These are phyloP conservation scores for Stagonosporopsis vannaccii DNA, from an alignment of 2,329 filamentous ascomycete species.

Conservation along the genomic window DNA sequence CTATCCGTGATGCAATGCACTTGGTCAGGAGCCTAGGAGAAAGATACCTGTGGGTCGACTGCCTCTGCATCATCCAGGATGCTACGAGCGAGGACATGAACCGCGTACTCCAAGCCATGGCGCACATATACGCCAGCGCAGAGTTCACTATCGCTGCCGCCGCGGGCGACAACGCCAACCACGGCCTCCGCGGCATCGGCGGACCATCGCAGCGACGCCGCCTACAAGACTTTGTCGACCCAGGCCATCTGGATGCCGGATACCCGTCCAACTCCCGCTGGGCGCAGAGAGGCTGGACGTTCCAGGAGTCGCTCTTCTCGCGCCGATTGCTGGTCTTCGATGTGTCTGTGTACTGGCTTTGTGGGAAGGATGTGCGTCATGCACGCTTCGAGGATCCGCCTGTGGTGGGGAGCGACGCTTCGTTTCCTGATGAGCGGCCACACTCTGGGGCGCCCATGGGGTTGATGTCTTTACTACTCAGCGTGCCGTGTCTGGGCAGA, in stretches of 20 bases:
- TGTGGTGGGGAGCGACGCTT: neutral
- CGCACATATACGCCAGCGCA: neutral
- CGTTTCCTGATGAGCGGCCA: neutral
- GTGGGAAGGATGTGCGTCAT: neutral
- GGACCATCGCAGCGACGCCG: neutral
- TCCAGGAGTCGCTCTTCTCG: conserved; percentile 33
- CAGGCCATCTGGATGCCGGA: neutral
- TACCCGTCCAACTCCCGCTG: neutral
- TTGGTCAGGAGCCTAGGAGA: neutral
- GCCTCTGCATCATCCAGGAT: conserved; percentile 1
- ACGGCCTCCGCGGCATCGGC: neutral
- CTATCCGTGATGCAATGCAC: neutral
- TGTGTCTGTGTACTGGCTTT: neutral
- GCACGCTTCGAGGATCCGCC: neutral
- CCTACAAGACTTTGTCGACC: neutral
- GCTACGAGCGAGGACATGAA: neutral
- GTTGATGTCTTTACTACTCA: neutral
- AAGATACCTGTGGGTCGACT: conserved; percentile 1
- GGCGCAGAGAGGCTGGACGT: neutral
- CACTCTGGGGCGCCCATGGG: conserved; percentile 2
- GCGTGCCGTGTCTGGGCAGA: neutral
- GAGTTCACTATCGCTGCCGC: neutral
- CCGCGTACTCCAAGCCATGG: neutral
- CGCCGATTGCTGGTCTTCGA: conserved; percentile 65
- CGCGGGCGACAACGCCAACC: neutral